Percentiles rank a stretch among this genome's conserved stretches.
Evolutionary conservation across 148 eudicot species (phyloP).

Genomic region (Rhododendron ferrugineum): DNA sequence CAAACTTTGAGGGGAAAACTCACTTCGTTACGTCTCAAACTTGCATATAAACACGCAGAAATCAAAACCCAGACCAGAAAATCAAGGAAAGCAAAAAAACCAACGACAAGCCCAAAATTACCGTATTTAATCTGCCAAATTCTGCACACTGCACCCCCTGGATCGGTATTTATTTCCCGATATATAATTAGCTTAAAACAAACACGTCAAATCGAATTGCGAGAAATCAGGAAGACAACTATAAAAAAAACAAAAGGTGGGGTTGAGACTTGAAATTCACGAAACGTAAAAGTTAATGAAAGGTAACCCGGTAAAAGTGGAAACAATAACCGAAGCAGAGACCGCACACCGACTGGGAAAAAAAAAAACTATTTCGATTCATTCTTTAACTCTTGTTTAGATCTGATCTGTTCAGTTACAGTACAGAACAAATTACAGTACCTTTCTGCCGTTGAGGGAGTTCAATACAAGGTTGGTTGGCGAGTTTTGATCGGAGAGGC

Average conservation of each 20-base stretch:
- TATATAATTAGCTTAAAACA: neutral
- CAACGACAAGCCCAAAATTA: constrained; percentile 7
- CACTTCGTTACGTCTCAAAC: neutral
- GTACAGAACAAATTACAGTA: neutral
- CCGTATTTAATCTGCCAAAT: constrained; percentile 5
- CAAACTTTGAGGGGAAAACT: neutral
- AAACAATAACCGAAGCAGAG: neutral
- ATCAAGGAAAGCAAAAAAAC: neutral
- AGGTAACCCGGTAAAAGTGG: neutral
- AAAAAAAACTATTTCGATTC: neutral
- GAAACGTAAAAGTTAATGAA: constrained; percentile 17
- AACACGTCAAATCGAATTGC: constrained; percentile 13
- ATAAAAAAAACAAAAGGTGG: neutral
- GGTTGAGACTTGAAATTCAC: constrained; percentile 22
- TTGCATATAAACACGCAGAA: neutral
- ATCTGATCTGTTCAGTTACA: neutral
- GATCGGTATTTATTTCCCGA: neutral
- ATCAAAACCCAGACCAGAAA: neutral
- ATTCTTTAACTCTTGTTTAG: neutral
- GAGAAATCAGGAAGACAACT: constrained; percentile 1
- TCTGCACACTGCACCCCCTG: constrained; percentile 8
- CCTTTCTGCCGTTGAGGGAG: neutral
- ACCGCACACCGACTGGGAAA: neutral
- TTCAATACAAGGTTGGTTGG: neutral
- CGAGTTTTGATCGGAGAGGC: neutral